phyloP scores from a whole-genome alignment of 2,329 filamentous ascomycete species.

The Macrophomina tecta region DNA sequence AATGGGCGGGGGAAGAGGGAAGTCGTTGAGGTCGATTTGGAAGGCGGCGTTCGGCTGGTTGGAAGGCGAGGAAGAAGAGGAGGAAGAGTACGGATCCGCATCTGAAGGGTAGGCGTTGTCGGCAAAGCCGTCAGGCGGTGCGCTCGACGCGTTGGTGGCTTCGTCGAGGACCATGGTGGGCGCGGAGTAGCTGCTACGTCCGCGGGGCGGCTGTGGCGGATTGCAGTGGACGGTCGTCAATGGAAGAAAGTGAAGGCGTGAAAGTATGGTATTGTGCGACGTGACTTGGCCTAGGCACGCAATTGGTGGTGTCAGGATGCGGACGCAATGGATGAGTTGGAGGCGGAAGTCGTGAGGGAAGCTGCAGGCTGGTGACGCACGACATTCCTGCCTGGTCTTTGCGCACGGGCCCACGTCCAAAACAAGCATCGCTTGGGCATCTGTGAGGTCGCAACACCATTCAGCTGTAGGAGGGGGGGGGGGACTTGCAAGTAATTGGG shows the following conservation, averaged over 20 bases:
- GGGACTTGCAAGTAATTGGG: too few relatives aligned
- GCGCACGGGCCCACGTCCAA: conserved; percentile 1
- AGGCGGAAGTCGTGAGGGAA: not conserved
- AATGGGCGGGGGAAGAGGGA: conserved; percentile 46
- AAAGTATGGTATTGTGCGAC: too few relatives aligned
- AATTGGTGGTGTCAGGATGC: not conserved
- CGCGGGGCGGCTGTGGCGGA: not conserved
- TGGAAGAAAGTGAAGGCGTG: too few relatives aligned
- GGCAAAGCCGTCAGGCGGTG: conserved; percentile 37
- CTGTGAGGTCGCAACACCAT: too few relatives aligned
- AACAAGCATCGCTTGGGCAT: not conserved
- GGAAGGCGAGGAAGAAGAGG: conserved; percentile 26
- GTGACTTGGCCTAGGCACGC: too few relatives aligned
- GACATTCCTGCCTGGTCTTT: not conserved
- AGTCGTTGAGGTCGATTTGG: conserved; percentile 43
- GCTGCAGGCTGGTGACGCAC: conserved; percentile 14
- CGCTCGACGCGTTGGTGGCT: conserved; percentile 35
- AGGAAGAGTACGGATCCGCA: conserved; percentile 42
- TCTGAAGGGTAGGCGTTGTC: conserved; percentile 42
- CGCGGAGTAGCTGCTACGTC: not conserved
- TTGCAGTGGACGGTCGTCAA: too few relatives aligned
- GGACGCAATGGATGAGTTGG: not conserved
- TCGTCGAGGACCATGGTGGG: conserved; percentile 51
- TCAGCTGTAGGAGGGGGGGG: too few relatives aligned
- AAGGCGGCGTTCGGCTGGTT: not conserved